Conservation (phyloP, 176 grass and related monocot genomes). For the Ananas comosus region DNA sequence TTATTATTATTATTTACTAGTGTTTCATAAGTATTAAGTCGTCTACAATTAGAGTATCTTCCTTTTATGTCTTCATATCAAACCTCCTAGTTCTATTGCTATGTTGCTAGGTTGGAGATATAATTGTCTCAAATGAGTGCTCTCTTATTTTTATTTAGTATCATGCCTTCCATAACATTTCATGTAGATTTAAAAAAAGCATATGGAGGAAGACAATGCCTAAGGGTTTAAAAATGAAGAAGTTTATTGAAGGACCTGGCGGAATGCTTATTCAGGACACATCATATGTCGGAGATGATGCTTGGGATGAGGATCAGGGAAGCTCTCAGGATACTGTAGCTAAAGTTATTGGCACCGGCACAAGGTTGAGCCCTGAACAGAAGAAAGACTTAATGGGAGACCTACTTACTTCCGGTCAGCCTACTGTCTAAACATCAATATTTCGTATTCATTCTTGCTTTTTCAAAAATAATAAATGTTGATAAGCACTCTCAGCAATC, state of each 20-base stretch:
- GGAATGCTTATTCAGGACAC: slow-evolving; percentile 24
- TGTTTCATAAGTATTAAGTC: too few relatives aligned
- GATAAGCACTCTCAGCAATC: neutral
- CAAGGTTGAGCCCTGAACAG: slow-evolving; percentile 19
- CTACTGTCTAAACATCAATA: neutral
- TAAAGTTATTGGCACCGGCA: slow-evolving; percentile 19
- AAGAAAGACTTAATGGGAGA: slow-evolving; percentile 18
- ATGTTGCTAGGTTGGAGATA: too few relatives aligned
- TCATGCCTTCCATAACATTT: neutral
- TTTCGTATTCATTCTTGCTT: neutral
- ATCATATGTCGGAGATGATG: slow-evolving; percentile 35
- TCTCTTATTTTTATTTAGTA: neutral
- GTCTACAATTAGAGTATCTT: neutral
- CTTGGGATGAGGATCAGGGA: slow-evolving; percentile 22
- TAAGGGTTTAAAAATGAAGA: slow-evolving; percentile 32
- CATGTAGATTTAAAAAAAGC: slow-evolving; percentile 25
- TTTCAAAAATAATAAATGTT: neutral
- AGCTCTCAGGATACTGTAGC: slow-evolving; percentile 3
- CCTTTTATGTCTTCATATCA: neutral
- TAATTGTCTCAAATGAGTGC: too few relatives aligned
- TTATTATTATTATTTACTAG: too few relatives aligned
- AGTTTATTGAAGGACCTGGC: slow-evolving; percentile 26
- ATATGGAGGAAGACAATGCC: slow-evolving; percentile 33
- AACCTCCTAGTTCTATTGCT: neutral
- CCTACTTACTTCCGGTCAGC: slow-evolving; percentile 9